Conservation (phyloP, 2,329 filamentous ascomycete genomes). For the Scedosporium aurantiacum region DNA sequence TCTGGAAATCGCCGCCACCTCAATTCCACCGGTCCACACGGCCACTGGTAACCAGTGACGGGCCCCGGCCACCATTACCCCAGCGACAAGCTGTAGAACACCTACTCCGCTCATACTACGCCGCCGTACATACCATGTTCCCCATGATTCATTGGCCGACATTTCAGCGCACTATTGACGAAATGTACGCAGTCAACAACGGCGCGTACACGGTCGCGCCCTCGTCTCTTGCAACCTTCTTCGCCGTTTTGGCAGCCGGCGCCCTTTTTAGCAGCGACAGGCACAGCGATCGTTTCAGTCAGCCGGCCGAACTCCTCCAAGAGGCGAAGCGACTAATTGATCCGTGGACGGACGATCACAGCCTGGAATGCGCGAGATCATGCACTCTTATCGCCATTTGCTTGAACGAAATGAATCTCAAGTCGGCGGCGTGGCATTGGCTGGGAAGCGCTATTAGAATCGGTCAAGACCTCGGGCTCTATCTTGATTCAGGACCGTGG, state of each 20-base stretch:
- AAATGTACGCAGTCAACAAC: conserved; percentile 59
- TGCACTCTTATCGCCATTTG: conserved; percentile 67
- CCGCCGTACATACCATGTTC: conserved; percentile 66
- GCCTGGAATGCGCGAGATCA: conserved; percentile 63
- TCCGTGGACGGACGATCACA: conserved; percentile 70
- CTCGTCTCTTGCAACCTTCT: conserved; percentile 71
- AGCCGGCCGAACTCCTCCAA: conserved; percentile 57
- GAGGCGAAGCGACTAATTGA: conserved; percentile 60
- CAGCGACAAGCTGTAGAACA: conserved; percentile 58
- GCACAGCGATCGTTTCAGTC: conserved; percentile 39
- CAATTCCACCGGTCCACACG: conserved; percentile 47
- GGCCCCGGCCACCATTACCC: conserved; percentile 55
- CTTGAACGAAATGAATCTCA: conserved; percentile 75
- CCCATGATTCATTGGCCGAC: conserved; percentile 83
- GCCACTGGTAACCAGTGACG: conserved; percentile 34
- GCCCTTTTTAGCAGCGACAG: conserved; percentile 57
- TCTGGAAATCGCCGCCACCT: conserved; percentile 63
- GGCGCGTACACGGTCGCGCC: conserved; percentile 36
- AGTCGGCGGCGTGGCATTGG: conserved; percentile 78
- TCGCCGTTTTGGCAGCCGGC: conserved; percentile 72
- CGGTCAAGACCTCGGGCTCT: conserved; percentile 73
- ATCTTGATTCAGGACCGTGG: conserved; percentile 64
- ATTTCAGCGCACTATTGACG: conserved; percentile 66
- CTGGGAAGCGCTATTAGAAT: conserved; percentile 68
- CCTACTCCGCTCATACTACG: conserved; percentile 65